These are phyloP conservation scores for Suhomyces anneliseae DNA, from an alignment of 1,139 yeast genomes.

Conservation along the genomic window DNA sequence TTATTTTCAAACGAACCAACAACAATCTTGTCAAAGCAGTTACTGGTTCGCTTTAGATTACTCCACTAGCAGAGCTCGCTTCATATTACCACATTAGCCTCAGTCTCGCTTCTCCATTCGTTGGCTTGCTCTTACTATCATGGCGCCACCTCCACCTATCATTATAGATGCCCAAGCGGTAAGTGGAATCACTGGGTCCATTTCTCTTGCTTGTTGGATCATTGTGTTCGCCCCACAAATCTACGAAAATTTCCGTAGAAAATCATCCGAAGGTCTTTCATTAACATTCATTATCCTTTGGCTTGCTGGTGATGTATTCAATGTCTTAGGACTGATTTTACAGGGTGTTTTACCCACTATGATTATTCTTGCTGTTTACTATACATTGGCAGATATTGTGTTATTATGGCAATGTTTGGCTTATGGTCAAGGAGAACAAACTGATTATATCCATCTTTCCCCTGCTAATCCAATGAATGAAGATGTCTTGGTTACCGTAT, in stretches of 20 bases:
- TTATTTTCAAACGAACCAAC: too few relatives aligned
- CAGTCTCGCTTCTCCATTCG: background rate
- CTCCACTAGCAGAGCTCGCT: too few relatives aligned
- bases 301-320: slow-evolving; percentile 88
- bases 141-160: slow-evolving; percentile 67
- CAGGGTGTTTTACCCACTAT: slow-evolving; percentile 92
- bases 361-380: slow-evolving; percentile 86
- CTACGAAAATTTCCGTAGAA: slow-evolving; percentile 82
- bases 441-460: slow-evolving; percentile 78
- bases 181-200: slow-evolving; percentile 87
- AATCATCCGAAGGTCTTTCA: slow-evolving; percentile 85
- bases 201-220: slow-evolving; percentile 96
- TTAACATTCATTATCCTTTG: slow-evolving; percentile 79
- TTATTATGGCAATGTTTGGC: slow-evolving; percentile 77
- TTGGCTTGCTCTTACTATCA: slow-evolving; percentile 6
- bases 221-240: slow-evolving; percentile 97
- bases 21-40: too few relatives aligned
- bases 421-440: slow-evolving; percentile 60
- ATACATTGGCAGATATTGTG: slow-evolving; percentile 86
- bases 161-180: slow-evolving; percentile 73
- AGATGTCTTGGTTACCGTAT: slow-evolving; percentile 60
- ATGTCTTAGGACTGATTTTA: slow-evolving; percentile 81
- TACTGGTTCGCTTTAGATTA: too few relatives aligned
- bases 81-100: background rate
- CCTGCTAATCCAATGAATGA: slow-evolving; percentile 88